Base-by-base conservation (phyloP, 192 early-diverging fungal species). In the Backusella australiensis region DNA sequence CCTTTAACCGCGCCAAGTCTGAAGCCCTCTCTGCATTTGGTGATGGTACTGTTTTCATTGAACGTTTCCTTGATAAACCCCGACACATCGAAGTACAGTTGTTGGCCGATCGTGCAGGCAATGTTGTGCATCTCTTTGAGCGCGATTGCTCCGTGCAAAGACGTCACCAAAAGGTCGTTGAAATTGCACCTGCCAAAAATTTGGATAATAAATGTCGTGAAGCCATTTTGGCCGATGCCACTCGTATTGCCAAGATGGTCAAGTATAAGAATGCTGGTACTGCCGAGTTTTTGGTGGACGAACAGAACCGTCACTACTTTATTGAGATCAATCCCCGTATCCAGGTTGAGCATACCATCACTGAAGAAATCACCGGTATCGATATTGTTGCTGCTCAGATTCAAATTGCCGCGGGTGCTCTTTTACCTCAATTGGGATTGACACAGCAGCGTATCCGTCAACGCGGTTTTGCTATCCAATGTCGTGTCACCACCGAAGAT, bases 1-100 rank as follows among this genome's bases (percentile, higher is more conserved):
- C 92, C 9, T 97, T 97, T 84, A 89, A 93, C 44, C 92, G 94
- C 36, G 95, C 96, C 19, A 87, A 88, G 23, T 93, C 93, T 3
- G 97, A 99, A 83, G 96, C 96, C 36, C 84, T 92, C 63, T 83
- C 94, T 12, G 95, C 96, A 2, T 98, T 98, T 91, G 97, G 97
- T 38, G 96, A 98, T 78, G 95, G 93, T 41, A 95, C 95, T 17
- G 92, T 44, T 41, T 52, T 66, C 38, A 69, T 49, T 46, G 69
- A 70, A 21, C 59, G 49, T 14, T 44, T 63, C 23, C 26, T 38
- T 41, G 34, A 35, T 26, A 34, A 42, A 12, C 67, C 23, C 15
- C 15, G 34, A 11, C 72, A 72, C 19, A 44, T 46, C 2, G 52
- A 85, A 81, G 80, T 89, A 23, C 87, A 88, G 68, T 80, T 91